Evolutionary conservation across 176 grass and related monocot species (phyloP).

Genomic region (Guadua angustifolia): DNA sequence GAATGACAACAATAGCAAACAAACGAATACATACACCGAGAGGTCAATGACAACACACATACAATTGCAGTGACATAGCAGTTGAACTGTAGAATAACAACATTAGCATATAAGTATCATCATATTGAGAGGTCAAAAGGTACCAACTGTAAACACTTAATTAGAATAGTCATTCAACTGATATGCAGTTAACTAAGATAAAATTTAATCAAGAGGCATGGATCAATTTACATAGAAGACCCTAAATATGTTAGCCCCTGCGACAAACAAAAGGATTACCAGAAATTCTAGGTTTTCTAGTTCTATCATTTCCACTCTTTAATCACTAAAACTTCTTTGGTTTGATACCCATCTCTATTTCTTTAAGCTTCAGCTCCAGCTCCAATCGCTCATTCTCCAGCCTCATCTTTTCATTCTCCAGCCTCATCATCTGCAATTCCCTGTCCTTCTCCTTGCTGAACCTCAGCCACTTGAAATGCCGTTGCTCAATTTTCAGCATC

Average conservation of each 20-base stretch:
- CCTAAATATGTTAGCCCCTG: conserved; percentile 50
- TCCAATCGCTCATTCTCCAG: conserved; percentile 77
- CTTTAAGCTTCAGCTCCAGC: conserved; percentile 72
- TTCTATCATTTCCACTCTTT: conserved; percentile 39
- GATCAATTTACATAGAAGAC: conserved; percentile 36
- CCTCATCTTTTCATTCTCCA: conserved; percentile 86
- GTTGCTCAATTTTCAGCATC: conserved; percentile 69
- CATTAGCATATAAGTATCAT: conserved; percentile 3
- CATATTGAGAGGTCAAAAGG: conserved; percentile 34
- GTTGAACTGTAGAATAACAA: conserved; percentile 12
- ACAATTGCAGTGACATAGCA: not conserved
- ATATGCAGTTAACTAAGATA: conserved; percentile 38
- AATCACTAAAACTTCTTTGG: conserved; percentile 48
- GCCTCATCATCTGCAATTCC: conserved; percentile 69
- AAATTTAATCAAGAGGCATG: conserved; percentile 25
- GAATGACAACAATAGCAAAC: conserved; percentile 15
- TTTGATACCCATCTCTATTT: conserved; percentile 62
- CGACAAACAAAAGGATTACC: conserved; percentile 46
- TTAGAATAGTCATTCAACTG: conserved; percentile 28
- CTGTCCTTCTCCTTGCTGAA: conserved; percentile 76
- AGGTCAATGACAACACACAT: conserved; percentile 27
- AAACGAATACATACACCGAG: not conserved
- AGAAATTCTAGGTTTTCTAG: conserved; percentile 35
- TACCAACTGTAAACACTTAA: conserved; percentile 19
- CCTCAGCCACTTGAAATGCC: conserved; percentile 67